These are phyloP conservation scores for Hypoxylon rickii DNA, from an alignment of 495 filamentous ascomycete species.

Conservation along the genomic window DNA sequence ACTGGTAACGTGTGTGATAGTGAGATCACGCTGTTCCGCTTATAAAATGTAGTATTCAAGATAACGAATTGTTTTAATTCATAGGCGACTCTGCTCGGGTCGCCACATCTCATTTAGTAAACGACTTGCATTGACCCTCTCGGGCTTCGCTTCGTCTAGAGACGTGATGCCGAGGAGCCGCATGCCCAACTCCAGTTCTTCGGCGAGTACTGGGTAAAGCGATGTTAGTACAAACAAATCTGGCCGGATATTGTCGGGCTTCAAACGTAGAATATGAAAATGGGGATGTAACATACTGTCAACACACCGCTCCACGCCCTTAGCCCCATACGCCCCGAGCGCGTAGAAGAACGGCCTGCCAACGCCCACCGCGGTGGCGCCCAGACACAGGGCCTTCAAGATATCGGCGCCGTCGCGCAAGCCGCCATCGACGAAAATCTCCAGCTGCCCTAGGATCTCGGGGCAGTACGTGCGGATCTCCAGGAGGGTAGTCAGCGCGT, in stretches of 20 bases:
- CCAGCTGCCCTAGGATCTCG: constrained; percentile 71
- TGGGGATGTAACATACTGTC: constrained; percentile 33
- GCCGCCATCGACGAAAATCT: constrained; percentile 83
- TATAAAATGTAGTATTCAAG: neutral
- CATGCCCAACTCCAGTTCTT: constrained; percentile 35
- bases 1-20: too few species aligned
- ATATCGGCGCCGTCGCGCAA: constrained; percentile 83
- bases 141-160: constrained; percentile 28
- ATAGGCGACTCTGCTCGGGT: constrained; percentile 34
- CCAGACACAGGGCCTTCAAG: constrained; percentile 82
- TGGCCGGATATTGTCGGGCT: too few species aligned
- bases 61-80: neutral
- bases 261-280: neutral
- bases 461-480: constrained; percentile 61
- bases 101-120: constrained; percentile 37
- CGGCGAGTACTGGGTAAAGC: constrained; percentile 28
- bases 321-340: constrained; percentile 79
- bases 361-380: constrained; percentile 83
- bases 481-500: constrained; percentile 83
- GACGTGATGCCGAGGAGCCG: constrained; percentile 31
- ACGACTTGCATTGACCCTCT: constrained; percentile 38
- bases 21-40: too few species aligned
- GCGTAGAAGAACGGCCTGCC: constrained; percentile 85
- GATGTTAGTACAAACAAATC: constrained; percentile 14
- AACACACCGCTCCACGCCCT: constrained; percentile 64